Base-by-base conservation (phyloP, 2,329 filamentous ascomycete genomes). In the Thelonectria olida region DNA sequence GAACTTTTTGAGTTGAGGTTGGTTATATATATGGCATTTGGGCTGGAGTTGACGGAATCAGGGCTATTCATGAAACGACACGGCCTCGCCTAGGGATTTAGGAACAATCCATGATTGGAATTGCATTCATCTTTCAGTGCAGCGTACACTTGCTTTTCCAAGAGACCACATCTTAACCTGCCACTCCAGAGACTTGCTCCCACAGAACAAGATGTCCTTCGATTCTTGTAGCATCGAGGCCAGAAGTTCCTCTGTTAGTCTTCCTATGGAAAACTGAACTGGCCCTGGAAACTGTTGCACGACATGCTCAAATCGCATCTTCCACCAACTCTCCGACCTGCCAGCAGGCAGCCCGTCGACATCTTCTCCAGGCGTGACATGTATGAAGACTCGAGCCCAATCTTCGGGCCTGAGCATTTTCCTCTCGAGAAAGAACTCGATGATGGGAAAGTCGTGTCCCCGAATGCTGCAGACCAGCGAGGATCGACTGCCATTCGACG, bases 181-280 rank as follows among this genome's bases (percentile, higher is more conserved):
- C 69, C 69, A 71, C 53, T 71, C 63, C 4, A 71, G 39, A 4
- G 67, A 61, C 38, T 70, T 71, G 58, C 67, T 71, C 7, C 67
- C 67, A 31, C 67, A 71, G n/a, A 69, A 69, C 3, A 67, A 25
- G 3, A 67, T 27, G 4, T 42, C 19, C 1, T 7, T 42, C 5
- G 19, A 13, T 12, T 8, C 25, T 2, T 34, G n/a, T 27, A 10
- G 0, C 20, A 19, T n/a, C 3, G 7, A n/a, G 7, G 28, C 15
- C 8, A 68, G 1, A 15, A 65, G 55, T 2, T 55, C 57, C 13
- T 25, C 19, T 1, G 44, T 5, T 53, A 70, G 67, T 31, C 67
- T 56, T 2, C 62, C 47, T 15, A 31, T 39, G 2, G 19, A 20
- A 31, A 59, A 50, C 15, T 15, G n/a, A n/a, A 64, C 12, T 12